These are phyloP conservation scores for Alternaria atra DNA, from an alignment of 2,329 filamentous ascomycete genomes.

Conservation along the genomic window DNA sequence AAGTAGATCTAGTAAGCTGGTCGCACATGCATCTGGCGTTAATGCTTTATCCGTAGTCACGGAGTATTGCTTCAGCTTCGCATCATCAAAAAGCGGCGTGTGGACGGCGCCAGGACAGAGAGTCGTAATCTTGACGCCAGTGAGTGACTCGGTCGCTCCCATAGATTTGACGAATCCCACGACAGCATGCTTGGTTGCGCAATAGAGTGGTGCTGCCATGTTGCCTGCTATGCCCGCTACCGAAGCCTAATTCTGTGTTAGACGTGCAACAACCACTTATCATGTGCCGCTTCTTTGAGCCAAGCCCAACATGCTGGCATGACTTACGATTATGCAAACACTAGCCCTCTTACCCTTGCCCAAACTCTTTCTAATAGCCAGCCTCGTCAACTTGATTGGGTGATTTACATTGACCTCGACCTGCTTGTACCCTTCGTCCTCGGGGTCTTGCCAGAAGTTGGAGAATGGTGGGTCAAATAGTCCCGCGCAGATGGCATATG, in stretches of 20 bases:
- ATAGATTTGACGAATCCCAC: conserved; percentile 45
- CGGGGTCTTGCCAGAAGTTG: conserved; percentile 44
- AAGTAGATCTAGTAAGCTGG: conserved; percentile 31
- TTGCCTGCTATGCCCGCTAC: conserved; percentile 36
- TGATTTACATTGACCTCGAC: conserved; percentile 44
- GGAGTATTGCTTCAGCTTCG: conserved; percentile 35
- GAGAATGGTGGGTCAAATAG: conserved; percentile 42
- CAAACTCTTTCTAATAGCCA: conserved; percentile 42
- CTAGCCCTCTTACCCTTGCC: conserved; percentile 37
- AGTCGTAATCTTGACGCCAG: conserved; percentile 42
- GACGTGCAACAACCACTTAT: not conserved
- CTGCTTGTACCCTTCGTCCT: conserved; percentile 39
- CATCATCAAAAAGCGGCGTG: conserved; percentile 37
- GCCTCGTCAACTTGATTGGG: conserved; percentile 42
- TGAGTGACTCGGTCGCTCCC: conserved; percentile 34
- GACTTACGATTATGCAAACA: conserved; percentile 45
- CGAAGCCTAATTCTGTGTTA: conserved; percentile 28
- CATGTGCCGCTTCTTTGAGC: not conserved
- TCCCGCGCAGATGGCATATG: conserved; percentile 44
- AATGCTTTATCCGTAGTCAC: conserved; percentile 20
- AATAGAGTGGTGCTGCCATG: conserved; percentile 41
- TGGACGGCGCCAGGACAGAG: conserved; percentile 39
- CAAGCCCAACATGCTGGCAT: not conserved
- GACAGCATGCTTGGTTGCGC: conserved; percentile 44
- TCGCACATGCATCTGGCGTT: conserved; percentile 34